Conservation (phyloP, 345 rosid species). For the Hibiscus mutabilis region DNA sequence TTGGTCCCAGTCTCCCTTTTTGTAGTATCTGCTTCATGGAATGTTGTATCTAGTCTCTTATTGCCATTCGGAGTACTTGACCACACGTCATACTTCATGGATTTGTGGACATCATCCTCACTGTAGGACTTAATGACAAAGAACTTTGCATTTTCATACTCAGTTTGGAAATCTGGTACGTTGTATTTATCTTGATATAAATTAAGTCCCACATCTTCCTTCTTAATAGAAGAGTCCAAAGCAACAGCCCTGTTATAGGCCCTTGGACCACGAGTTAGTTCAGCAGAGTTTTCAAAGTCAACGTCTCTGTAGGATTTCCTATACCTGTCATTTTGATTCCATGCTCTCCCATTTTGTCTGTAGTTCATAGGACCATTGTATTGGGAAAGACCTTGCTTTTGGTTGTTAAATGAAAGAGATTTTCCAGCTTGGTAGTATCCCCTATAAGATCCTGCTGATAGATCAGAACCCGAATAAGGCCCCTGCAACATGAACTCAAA, state of each 20-base stretch:
- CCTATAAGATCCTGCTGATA: slow-evolving; percentile 27
- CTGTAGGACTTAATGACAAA: slow-evolving; percentile 71
- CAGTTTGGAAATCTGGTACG: slow-evolving; percentile 46
- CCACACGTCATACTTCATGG: slow-evolving; percentile 72
- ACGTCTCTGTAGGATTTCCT: slow-evolving; percentile 25
- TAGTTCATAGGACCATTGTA: slow-evolving; percentile 28
- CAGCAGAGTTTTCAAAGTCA: slow-evolving; percentile 38
- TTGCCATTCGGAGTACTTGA: slow-evolving; percentile 71
- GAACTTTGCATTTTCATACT: slow-evolving; percentile 48
- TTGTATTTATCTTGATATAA: slow-evolving; percentile 40
- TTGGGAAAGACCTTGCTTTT: slow-evolving; percentile 29
- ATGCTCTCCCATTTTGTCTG: slow-evolving; percentile 30
- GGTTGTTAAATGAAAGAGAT: slow-evolving; percentile 27
- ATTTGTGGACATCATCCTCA: slow-evolving; percentile 76
- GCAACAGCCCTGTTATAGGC: slow-evolving; percentile 20
- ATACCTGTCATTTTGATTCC: slow-evolving; percentile 40
- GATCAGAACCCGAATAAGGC: slow-evolving; percentile 31
- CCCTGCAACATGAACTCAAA: slow-evolving; percentile 24
- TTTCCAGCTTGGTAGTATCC: slow-evolving; percentile 36
- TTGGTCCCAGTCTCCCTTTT: slow-evolving; percentile 33
- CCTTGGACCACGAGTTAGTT: slow-evolving; percentile 70
- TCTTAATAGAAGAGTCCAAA: slow-evolving; percentile 31
- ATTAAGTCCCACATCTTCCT: slow-evolving; percentile 29
- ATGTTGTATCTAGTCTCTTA: slow-evolving; percentile 65
- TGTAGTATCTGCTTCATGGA: slow-evolving; percentile 37